phyloP scores from a whole-genome alignment of 2,329 filamentous ascomycete species.

The Colletotrichum sp. region DNA sequence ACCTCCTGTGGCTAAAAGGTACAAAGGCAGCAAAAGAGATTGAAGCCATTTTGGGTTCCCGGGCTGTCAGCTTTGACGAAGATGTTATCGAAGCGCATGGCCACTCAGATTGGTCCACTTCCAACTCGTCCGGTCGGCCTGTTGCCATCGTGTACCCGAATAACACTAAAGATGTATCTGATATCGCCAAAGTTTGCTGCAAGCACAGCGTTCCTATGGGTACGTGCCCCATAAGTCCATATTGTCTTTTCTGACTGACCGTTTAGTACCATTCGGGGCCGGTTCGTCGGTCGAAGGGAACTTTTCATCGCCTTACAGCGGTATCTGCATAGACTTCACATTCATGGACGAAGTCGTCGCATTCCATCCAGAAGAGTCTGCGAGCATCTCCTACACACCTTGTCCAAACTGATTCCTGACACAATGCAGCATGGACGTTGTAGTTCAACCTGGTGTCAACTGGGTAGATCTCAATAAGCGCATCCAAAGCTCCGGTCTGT shows the following conservation, averaged over 20 bases:
- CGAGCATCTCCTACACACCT: fast-evolving
- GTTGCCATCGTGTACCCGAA: slow-evolving; percentile 70
- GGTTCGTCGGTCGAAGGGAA: slow-evolving; percentile 76
- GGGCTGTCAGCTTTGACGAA: slow-evolving; percentile 66
- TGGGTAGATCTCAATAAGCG: slow-evolving; percentile 72
- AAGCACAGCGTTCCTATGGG: slow-evolving; percentile 71
- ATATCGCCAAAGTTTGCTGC: slow-evolving; percentile 67
- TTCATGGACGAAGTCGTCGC: slow-evolving; percentile 73
- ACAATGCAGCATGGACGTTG: slow-evolving; percentile 62
- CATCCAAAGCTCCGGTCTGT: slow-evolving; percentile 66
- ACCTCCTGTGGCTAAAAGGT: too few relatives aligned
- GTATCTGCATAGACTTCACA: slow-evolving; percentile 73
- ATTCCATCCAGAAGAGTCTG: slow-evolving; percentile 63
- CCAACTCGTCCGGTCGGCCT: slow-evolving; percentile 68
- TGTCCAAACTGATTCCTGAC: background rate
- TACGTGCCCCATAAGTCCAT: background rate
- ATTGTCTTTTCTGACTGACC: background rate
- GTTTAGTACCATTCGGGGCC: slow-evolving; percentile 68
- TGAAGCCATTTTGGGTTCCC: slow-evolving; percentile 53
- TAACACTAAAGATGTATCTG: slow-evolving; percentile 67
- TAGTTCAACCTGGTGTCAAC: slow-evolving; percentile 71
- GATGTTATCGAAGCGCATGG: slow-evolving; percentile 69
- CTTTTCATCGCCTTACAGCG: slow-evolving; percentile 70
- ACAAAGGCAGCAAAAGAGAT: slow-evolving; percentile 6
- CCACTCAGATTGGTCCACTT: slow-evolving; percentile 73